Evolutionary conservation across 129 eudicot genomes (phyloP), one percentile per base, ranked within the genome.

Genomic region (Gnaphalium uliginosum): DNA sequence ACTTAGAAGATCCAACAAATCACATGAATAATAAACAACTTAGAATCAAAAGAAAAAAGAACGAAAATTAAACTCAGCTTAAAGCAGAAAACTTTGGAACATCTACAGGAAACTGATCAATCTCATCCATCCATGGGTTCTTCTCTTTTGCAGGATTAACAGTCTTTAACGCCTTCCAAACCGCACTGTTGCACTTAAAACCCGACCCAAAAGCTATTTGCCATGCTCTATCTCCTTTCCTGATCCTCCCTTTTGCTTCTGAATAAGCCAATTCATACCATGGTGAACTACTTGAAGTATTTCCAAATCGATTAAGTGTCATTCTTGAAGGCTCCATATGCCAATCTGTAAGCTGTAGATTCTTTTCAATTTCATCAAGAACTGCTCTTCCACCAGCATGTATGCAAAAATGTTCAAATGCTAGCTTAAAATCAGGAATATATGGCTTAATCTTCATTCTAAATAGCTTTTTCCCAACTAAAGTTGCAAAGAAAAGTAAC

Each of bases 341-440:
- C 97, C 97, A 91, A 54, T 91, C 95, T 0, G 92, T 76, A 33
- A 91, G 85, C 77, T 91, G 97, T 76, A 91, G 72, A 26, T 92
- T 92, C 82, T 89, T 92, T 71, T 92, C 97, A 0, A 92, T 66
- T 69, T 89, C 96, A 78, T 92, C 97, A 59, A 92, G 71, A 69
- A 91, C 97, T 10, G 97, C 97, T 76, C 97, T 77, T 23, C 97
- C 97, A 48, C 97, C 97, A 53, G 97, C 95, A 79, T 91, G 97
- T 61, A 91, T 91, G 81, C 97, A 91, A 61, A 91, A 91, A 80
- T 92, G 97, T 77, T 92, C 97, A 50, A 92, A 92, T 0, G 97
- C 97, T 26, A 92, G 70, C 46, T 89, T 92, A 76, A 92, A 92
- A 76, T 92, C 96, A 0, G 97, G 97, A 37, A 92, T 89, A 64